Conservation (phyloP, 805 yeast species). For the Lipomyces spencermartinsiae region DNA sequence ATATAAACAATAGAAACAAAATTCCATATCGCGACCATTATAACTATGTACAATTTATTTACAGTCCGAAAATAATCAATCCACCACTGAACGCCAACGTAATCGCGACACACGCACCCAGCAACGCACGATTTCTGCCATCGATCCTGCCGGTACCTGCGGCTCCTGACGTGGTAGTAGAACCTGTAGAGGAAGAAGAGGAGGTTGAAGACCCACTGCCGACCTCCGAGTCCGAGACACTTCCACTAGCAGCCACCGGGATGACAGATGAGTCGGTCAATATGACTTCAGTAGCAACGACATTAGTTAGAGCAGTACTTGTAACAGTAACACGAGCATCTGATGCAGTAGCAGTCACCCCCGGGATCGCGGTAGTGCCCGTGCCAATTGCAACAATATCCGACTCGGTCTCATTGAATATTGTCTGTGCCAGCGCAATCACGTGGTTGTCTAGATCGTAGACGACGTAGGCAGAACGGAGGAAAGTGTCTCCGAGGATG, state of each 20-base stretch:
- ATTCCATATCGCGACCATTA: background rate
- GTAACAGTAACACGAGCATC: constrained; percentile 7
- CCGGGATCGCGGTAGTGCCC: constrained; percentile 22
- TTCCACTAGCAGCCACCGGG: background rate
- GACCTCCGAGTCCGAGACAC: constrained; percentile 10
- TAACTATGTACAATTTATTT: background rate
- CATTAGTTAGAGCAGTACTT: background rate
- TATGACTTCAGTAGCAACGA: background rate
- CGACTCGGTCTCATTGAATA: constrained; percentile 40
- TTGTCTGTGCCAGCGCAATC: constrained; percentile 62
- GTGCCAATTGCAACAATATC: constrained; percentile 35
- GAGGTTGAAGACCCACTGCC: constrained; percentile 25
- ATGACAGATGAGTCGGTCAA: background rate
- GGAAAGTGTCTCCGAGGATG: constrained; percentile 69
- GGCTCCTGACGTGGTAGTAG: constrained; percentile 22
- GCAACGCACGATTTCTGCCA: background rate
- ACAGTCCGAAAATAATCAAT: background rate
- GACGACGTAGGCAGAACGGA: constrained; percentile 69
- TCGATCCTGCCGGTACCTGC: background rate
- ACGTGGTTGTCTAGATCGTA: constrained; percentile 65
- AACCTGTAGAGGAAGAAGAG: constrained; percentile 11
- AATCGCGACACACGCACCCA: background rate
- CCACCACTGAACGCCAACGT: background rate
- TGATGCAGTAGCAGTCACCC: constrained; percentile 9
- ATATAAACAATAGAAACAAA: background rate